Conservation (phyloP, 1,284 basidiomycete genomes). For the Trametes polyzona region DNA sequence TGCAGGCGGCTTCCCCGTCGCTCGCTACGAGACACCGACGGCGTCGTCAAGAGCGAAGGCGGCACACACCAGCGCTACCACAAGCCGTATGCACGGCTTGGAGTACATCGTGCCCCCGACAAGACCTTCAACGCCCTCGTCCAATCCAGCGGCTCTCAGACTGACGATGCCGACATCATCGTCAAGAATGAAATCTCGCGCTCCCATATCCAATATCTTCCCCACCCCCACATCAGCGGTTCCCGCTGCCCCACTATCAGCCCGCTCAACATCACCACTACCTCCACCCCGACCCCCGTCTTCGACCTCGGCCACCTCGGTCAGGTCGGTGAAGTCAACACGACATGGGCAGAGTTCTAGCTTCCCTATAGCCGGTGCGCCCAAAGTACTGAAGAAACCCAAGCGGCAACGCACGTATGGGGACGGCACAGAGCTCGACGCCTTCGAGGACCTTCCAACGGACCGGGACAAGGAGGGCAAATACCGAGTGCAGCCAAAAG, state of each 20-base stretch:
- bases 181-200: constrained; percentile 70
- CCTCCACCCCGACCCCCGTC: constrained; percentile 58
- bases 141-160: constrained; percentile 72
- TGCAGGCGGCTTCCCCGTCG: constrained; percentile 40
- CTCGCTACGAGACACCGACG: constrained; percentile 74
- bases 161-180: constrained; percentile 84
- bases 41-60: constrained; percentile 77
- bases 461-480: constrained; percentile 80
- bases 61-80: constrained; percentile 58
- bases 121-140: constrained; percentile 75
- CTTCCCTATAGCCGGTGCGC: constrained; percentile 47
- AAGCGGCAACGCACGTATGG: constrained; percentile 79
- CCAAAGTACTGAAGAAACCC: constrained; percentile 74
- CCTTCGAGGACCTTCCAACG: constrained; percentile 87
- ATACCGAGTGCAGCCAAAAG: constrained; percentile 72
- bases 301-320: constrained; percentile 41
- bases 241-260: constrained; percentile 28
- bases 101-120: constrained; percentile 76
- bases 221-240: constrained; percentile 46
- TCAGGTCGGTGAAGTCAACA: constrained; percentile 37
- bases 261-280: constrained; percentile 59
- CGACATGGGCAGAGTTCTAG: constrained; percentile 38
- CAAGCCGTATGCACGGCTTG: constrained; percentile 56
- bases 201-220: constrained; percentile 76
- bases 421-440: constrained; percentile 93